Base-by-base conservation (phyloP, 345 rosid species). In the Erucastrum elatum region DNA sequence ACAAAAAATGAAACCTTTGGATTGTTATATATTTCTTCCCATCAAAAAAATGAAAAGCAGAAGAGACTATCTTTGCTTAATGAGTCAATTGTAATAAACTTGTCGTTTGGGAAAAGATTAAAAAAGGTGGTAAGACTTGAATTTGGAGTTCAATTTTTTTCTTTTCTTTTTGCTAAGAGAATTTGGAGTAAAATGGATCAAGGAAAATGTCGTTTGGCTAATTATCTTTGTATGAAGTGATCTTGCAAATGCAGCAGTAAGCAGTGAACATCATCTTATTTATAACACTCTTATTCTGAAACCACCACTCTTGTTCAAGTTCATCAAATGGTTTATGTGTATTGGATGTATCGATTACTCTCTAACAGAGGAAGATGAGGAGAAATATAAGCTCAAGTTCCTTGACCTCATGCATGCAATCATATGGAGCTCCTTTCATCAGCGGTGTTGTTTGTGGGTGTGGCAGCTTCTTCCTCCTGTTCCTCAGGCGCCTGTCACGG, bases 401-500 rank as follows among this genome's bases (percentile, higher is more conserved):
- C 68, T 90, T 16, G 98, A 93, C 82, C 82, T 91, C 35, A 17
- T 91, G 21, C 35, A 17, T 85, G 25, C 97, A 21, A 21, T 21
- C 21, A 21, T 21, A 21, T 21, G 21, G 21, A 21, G 21, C 21
- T 21, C 97, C 93, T 5, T 51, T 84, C 0, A 77, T 60, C 53
- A 80, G 87, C 34, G 93, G 92, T 2, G 77, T 85, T 3, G 13
- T 86, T 2, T 82, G 92, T 15, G 82, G 86, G 1, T 82, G 92
- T 15, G 82, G 86, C 66, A 49, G 83, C 31, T 70, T 91, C 80
- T 88, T 93, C 79, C 85, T 91, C 15, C 46, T 59, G 0, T 87
- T 85, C 77, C 98, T 90, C 2, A 79, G 84, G 27, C 84, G 84
- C 66, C 66, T 12, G 97, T 53, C 89, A 91, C 55, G 98, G 97